phyloP scores from a whole-genome alignment of 2,329 filamentous ascomycete genomes.

The Amphichorda felina region DNA sequence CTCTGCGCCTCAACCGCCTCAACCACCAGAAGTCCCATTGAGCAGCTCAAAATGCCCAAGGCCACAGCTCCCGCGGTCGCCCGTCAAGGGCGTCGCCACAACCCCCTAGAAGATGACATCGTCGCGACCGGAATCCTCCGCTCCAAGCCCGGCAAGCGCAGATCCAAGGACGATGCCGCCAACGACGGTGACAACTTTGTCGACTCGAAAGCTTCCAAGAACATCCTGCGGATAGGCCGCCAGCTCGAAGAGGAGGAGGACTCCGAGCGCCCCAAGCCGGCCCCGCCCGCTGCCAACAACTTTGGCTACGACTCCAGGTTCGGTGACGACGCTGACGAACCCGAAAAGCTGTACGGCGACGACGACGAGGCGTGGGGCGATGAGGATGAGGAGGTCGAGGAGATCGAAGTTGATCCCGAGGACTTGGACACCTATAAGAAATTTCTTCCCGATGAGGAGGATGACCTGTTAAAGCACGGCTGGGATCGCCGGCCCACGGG shows the following conservation, averaged over 20 bases:
- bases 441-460: conserved; percentile 60
- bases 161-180: conserved; percentile 48
- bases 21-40: not conserved
- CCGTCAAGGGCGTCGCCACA: conserved; percentile 61
- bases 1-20: not conserved
- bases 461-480: conserved; percentile 60
- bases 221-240: conserved; percentile 81
- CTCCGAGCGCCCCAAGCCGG: conserved; percentile 27
- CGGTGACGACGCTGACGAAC: conserved; percentile 39
- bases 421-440: conserved; percentile 87
- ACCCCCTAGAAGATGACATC: conserved; percentile 84
- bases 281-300: conserved; percentile 27
- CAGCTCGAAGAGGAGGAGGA: conserved; percentile 75
- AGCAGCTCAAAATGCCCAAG: conserved; percentile 61
- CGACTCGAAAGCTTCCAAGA: conserved; percentile 76
- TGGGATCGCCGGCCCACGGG: conserved; percentile 36
- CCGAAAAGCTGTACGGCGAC: conserved; percentile 33
- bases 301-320: conserved; percentile 76
- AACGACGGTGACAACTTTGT: conserved; percentile 61
- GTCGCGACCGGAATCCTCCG: conserved; percentile 58
- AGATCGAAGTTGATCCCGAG: conserved; percentile 74
- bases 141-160: conserved; percentile 62
- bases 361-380: conserved; percentile 65
- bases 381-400: conserved; percentile 60
- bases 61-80: conserved; percentile 46